A percentile compares a stretch with the other conserved stretches of the same genome.
These are phyloP conservation scores for Boletus semigastroideus DNA, from an alignment of 1,284 basidiomycete species.

Conservation along the genomic window DNA sequence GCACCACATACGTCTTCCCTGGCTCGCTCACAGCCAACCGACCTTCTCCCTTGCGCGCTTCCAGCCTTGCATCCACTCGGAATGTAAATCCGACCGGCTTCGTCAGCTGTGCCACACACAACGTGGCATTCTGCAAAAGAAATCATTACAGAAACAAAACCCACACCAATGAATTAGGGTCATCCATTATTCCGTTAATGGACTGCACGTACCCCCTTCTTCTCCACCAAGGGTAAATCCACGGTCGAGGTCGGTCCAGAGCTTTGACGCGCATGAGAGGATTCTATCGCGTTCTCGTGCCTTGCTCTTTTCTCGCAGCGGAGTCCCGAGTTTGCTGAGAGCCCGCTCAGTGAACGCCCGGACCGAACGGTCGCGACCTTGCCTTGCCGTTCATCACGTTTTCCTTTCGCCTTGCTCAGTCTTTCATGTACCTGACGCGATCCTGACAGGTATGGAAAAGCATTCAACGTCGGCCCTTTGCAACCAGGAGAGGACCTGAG, in stretches of 20 bases:
- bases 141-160: background rate
- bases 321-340: slow-evolving; percentile 4
- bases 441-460: slow-evolving; percentile 21
- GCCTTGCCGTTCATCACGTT: slow-evolving; percentile 2
- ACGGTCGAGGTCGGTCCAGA: slow-evolving; percentile 18
- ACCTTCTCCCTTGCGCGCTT: slow-evolving; percentile 36
- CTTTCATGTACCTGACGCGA: slow-evolving; percentile 11
- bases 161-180: slow-evolving; percentile 21
- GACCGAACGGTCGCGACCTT: background rate
- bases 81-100: slow-evolving; percentile 53
- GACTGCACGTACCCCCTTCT: slow-evolving; percentile 28
- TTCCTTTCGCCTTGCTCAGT: slow-evolving; percentile 11
- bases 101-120: slow-evolving; percentile 41
- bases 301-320: slow-evolving; percentile 2
- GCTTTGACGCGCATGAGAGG: slow-evolving; percentile 4
- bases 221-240: slow-evolving; percentile 31
- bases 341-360: background rate
- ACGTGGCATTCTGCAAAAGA: slow-evolving; percentile 25
- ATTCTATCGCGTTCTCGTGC: background rate
- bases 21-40: slow-evolving; percentile 26
- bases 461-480: slow-evolving; percentile 19
- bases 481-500: slow-evolving; percentile 4
- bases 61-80: slow-evolving; percentile 43
- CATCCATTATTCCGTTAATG: slow-evolving; percentile 27
- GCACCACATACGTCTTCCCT: slow-evolving; percentile 35